Evolutionary conservation across 2,329 filamentous ascomycete genomes (phyloP), one percentile per base, ranked within the genome.

Genomic region (Phyllosticta citriasiana): DNA sequence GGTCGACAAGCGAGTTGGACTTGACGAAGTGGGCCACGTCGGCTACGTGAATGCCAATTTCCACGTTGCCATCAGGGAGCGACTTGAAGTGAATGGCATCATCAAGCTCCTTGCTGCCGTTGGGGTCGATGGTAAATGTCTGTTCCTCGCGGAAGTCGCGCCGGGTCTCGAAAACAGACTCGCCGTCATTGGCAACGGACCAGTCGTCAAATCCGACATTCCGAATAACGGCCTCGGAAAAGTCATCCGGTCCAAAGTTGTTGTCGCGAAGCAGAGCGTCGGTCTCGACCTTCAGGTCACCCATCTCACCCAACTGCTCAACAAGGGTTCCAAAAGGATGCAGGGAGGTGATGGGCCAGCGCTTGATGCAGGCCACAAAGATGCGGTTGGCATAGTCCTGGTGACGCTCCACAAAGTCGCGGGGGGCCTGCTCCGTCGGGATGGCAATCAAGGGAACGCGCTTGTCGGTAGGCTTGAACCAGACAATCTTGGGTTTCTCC

Each of bases 381-480:
- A 99, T 99, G 69, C 91, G 88, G 77, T 96, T 95, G 62, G 93
- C 91, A 69, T 97, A 99, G 30, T 97, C 91, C 74, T 96, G 91
- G 74, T 99, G 94, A 76, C 94, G 96, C 79, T 99, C 94, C 27
- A 99, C 94, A 69, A 99, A 99, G 77, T 97, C 94, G 40, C 91
- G 88, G 22, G 94, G 94, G 8, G 94, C 94, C 77, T 99, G 94
- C 75, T 99, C 94, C 2, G 94, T 99, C 1, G 94, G 94, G 66
- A 99, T 99, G 59, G 94, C 94, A 74, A 99, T 99, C 66, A 99
- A 81, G 57, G 94, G 94, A 55, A 99, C 94, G 71, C 94, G 91
- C 84, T 99, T 97, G 78, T 99, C 94, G 1, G 94, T 99, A 62
- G 94, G 94, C 81, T 99, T 99, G 80, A 99, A 99, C 94, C 94